Evolutionary conservation across 2,329 filamentous ascomycete genomes (phyloP).

Genomic region (Cryphonectria parasitica): DNA sequence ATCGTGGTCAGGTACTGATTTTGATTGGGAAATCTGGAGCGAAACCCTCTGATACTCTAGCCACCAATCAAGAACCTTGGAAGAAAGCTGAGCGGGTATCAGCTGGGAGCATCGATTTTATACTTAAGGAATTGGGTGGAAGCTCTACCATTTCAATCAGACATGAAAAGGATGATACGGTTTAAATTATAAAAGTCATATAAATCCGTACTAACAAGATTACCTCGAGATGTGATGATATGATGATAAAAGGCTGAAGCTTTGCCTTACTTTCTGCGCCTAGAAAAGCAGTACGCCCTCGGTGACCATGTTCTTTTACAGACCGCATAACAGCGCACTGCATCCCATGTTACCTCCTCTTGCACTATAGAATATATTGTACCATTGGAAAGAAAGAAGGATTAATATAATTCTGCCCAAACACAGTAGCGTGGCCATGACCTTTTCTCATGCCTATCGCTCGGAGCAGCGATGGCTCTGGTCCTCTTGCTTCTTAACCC

Average conservation of each 20-base stretch:
- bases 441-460: neutral
- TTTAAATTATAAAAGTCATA: neutral
- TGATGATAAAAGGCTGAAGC: neutral
- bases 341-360: neutral
- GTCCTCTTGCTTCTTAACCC: neutral
- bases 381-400: no score
- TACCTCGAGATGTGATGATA: neutral
- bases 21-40: no score
- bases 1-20: no score
- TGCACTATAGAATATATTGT: no score
- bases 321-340: neutral
- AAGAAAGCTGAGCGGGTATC: no score
- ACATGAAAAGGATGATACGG: neutral
- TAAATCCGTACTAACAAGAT: neutral
- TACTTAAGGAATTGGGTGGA: neutral
- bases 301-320: neutral
- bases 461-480: neutral
- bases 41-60: no score
- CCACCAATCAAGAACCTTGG: no score
- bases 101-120: neutral
- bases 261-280: neutral
- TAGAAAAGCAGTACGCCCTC: neutral
- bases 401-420: no score
- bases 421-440: no score
- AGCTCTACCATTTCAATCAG: neutral